Conservation (phyloP, 306 rosid genomes). For the Lablab purpureus region DNA sequence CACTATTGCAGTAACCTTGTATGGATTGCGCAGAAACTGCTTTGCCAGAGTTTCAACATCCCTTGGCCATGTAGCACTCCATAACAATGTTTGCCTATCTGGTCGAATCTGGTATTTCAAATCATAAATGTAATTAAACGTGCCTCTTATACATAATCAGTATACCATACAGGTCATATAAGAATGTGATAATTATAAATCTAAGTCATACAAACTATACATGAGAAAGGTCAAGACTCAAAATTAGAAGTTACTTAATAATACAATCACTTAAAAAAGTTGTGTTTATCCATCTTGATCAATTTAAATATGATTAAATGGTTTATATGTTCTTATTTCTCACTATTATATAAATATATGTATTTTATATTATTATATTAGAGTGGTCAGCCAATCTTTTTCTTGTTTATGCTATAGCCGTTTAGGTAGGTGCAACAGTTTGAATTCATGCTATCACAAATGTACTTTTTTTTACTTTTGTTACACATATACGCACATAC, state of each 20-base stretch:
- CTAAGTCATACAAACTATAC: not conserved
- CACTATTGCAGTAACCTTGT: slow-evolving; percentile 66
- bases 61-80: slow-evolving; percentile 99
- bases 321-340: not conserved
- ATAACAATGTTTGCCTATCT: slow-evolving; percentile 94
- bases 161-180: not conserved
- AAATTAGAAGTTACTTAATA: not conserved
- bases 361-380: no score
- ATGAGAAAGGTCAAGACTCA: not conserved
- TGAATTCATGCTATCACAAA: no score
- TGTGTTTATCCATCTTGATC: not conserved
- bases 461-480: no score
- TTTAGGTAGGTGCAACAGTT: no score
- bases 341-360: no score
- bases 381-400: no score
- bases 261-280: not conserved
- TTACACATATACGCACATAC: no score
- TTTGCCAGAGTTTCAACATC: slow-evolving; percentile 95
- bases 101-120: slow-evolving; percentile 82
- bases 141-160: slow-evolving; percentile 22
- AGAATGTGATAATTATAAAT: not conserved
- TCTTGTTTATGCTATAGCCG: no score
- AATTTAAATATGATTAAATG: not conserved
- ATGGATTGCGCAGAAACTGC: slow-evolving; percentile 82
- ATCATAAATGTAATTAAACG: slow-evolving; percentile 34